Evolutionary conservation across 805 yeast species (phyloP).

Genomic region (Metschnikowia bowlesiae): DNA sequence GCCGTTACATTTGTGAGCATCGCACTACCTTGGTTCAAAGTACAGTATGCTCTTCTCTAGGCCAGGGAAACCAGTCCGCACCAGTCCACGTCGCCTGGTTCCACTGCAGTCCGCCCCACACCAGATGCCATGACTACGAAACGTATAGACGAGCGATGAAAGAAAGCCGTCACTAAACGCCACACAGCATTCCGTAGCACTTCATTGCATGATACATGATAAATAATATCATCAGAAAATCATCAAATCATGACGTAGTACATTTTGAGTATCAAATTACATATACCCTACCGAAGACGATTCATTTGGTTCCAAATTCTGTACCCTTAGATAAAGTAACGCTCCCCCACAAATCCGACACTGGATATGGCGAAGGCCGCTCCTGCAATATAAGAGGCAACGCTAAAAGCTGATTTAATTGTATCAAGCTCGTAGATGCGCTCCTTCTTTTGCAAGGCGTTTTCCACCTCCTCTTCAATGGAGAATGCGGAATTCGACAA

Average conservation of each 20-base stretch:
- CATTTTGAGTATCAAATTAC: too few relatives aligned
- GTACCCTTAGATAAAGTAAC: slow-evolving; percentile 10
- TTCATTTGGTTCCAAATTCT: neutral
- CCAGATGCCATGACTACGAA: too few relatives aligned
- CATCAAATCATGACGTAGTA: too few relatives aligned
- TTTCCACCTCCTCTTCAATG: slow-evolving; percentile 41
- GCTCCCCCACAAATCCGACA: slow-evolving; percentile 58
- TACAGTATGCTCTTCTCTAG: neutral
- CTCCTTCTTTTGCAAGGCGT: slow-evolving; percentile 39
- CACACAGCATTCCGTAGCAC: too few relatives aligned
- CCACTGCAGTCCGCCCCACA: too few relatives aligned
- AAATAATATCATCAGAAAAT: too few relatives aligned
- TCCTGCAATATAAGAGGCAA: slow-evolving; percentile 41
- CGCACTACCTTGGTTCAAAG: neutral
- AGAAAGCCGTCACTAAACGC: too few relatives aligned
- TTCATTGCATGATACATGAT: too few relatives aligned
- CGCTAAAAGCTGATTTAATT: slow-evolving; percentile 34
- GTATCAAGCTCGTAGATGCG: slow-evolving; percentile 26
- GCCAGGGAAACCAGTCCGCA: too few relatives aligned
- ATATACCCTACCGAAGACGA: too few relatives aligned
- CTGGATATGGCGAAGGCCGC: slow-evolving; percentile 45
- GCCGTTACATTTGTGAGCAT: neutral
- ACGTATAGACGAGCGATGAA: too few relatives aligned
- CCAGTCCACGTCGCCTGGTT: too few relatives aligned
- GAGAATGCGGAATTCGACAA: slow-evolving; percentile 14